Base-by-base conservation (phyloP, 2,329 filamentous ascomycete genomes). In the Helotiales sp. region DNA sequence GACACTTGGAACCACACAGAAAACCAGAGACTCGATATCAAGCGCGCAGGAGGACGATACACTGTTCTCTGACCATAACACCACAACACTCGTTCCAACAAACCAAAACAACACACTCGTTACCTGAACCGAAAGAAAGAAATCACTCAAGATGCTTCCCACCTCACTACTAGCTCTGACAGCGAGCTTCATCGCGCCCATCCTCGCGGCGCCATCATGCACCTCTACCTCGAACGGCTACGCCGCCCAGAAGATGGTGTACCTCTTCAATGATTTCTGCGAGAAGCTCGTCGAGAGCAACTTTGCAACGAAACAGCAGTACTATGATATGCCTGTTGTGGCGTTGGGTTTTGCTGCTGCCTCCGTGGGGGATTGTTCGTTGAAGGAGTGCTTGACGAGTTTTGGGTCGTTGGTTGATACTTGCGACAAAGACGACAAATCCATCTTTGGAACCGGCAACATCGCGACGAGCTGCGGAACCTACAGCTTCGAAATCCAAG, bases 251-350 rank as follows among this genome's bases (percentile, higher is more conserved):
- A 59, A 65, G 63, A 34, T 65, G 45, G 34, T 37, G 6, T 65
- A 65, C 28, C 63, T 65, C 34, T 65, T 61, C 63, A 65, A 65
- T 22, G 58, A 65, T 26, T 65, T 65, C 49, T 65, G 63, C 37
- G 34, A 47, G 15, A 13, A 43, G 45, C 40, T 65, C 30, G 26
- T 47, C 1, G 20, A 49, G 32, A 37, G 43, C 55, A 32, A 45
- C 13, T 65, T 65, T 17, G 55, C 22, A 6, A 45, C 45, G 6
- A 60, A 61, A 34, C 47, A 61, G 55, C 54, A 59, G n/a, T 43
- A 61, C 32, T 65, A 65, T 50, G 63, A 60, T 15, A 60, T 37
- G 45, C 63, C 63, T 17, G 57, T 65, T 15, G 50, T 65, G 1
- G 57, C 63, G 3, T 52, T 64, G 54, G 58, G 45, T 17, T 65